phyloP scores from a whole-genome alignment of 176 grass and related monocot genomes.

The Poa pratensis region DNA sequence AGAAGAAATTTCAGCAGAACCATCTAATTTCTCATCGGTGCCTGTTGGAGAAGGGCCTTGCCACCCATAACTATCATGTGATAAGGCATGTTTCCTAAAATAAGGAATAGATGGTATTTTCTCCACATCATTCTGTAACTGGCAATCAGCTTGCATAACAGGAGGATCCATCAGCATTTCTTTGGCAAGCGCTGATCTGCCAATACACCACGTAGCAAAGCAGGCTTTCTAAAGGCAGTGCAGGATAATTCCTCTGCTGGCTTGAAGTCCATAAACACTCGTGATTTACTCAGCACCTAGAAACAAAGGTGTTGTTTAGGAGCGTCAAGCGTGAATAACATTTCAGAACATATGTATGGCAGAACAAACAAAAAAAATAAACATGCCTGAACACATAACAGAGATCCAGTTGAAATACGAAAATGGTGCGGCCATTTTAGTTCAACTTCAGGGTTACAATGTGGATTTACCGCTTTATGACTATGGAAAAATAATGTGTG shows the following conservation, averaged over 20 bases:
- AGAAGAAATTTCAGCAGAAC: constrained; percentile 37
- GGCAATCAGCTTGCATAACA: constrained; percentile 64
- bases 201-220: constrained; percentile 29
- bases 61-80: constrained; percentile 55
- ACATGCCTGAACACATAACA: constrained; percentile 8
- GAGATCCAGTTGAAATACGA: background rate
- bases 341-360: background rate
- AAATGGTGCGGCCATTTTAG: background rate
- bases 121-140: constrained; percentile 53
- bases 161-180: constrained; percentile 74
- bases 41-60: constrained; percentile 33
- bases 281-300: constrained; percentile 38
- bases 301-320: constrained; percentile 20
- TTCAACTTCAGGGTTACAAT: background rate
- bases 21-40: constrained; percentile 46
- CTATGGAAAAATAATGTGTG: background rate
- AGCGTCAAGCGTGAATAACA: background rate
- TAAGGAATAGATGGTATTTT: constrained; percentile 52
- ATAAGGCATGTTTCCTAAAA: constrained; percentile 45
- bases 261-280: constrained; percentile 51
- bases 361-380: background rate
- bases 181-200: constrained; percentile 37
- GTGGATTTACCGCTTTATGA: background rate
- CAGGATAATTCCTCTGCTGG: constrained; percentile 30
- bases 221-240: constrained; percentile 15